phyloP scores from a whole-genome alignment of 2,329 filamentous ascomycete genomes.

The Coniosporium tulheliwenetii region DNA sequence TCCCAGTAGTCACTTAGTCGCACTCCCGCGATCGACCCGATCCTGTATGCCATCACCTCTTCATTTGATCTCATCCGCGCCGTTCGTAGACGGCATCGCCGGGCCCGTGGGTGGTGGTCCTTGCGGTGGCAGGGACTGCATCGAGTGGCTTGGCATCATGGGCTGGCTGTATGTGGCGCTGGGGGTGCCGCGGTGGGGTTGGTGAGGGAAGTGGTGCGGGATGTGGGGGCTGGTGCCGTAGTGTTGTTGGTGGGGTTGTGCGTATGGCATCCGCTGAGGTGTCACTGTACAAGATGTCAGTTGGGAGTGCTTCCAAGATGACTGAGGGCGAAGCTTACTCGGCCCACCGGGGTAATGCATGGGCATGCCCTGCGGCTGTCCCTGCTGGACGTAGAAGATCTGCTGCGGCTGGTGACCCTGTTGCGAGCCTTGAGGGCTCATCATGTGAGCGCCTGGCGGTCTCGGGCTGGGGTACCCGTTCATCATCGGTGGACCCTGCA shows the following conservation, averaged over 20 bases:
- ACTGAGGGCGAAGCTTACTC: conserved; percentile 41
- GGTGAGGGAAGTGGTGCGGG: conserved; percentile 21
- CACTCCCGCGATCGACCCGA: no score
- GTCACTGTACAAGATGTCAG: conserved; percentile 13
- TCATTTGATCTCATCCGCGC: conserved; percentile 21
- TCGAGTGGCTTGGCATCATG: conserved; percentile 24
- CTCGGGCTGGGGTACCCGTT: conserved; percentile 83
- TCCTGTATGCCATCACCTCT: not conserved
- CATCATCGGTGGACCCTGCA: conserved; percentile 19
- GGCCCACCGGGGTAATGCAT: conserved; percentile 54
- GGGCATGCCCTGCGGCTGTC: conserved; percentile 58
- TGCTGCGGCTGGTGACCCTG: conserved; percentile 59
- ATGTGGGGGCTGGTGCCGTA: conserved; percentile 22
- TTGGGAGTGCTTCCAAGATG: not conserved
- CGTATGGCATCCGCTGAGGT: conserved; percentile 20
- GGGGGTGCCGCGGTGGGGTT: conserved; percentile 20
- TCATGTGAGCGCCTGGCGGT: conserved; percentile 64
- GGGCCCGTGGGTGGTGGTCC: conserved; percentile 16
- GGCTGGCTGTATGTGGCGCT: conserved; percentile 24
- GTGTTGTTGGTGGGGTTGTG: conserved; percentile 22
- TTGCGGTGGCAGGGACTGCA: conserved; percentile 14
- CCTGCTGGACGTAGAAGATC: conserved; percentile 62
- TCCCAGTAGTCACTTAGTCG: no score
- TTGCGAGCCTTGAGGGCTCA: conserved; percentile 88
- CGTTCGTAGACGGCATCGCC: conserved; percentile 17